A percentile compares a stretch with the other conserved stretches of the same genome.
These are phyloP conservation scores for Taphrina wiesneri DNA, from an alignment of 1,139 yeast genomes.

Conservation along the genomic window DNA sequence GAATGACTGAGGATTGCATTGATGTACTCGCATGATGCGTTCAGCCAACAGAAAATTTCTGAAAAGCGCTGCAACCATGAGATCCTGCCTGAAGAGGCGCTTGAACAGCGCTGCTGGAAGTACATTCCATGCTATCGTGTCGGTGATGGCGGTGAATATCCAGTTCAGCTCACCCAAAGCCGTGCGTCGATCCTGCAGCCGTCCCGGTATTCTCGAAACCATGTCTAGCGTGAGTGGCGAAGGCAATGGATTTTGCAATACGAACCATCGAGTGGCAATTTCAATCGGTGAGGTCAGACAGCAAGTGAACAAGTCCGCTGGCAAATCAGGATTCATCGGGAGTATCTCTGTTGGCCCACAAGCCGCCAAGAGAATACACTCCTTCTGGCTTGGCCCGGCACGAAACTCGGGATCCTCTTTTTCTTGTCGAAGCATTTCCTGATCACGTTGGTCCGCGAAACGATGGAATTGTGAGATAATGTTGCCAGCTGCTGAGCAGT, in stretches of 20 bases:
- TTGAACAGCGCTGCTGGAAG: conserved; percentile 86
- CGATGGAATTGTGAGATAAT: conserved; percentile 85
- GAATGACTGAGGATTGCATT: conserved; percentile 91
- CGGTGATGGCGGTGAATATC: conserved; percentile 98
- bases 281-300: conserved; percentile 95
- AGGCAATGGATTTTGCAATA: conserved; percentile 68
- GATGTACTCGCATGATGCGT: conserved; percentile 88
- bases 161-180: conserved; percentile 95
- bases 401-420: conserved; percentile 41
- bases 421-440: conserved; percentile 62
- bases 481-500: conserved; percentile 93
- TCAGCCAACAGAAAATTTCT: conserved; percentile 89
- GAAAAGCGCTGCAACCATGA: conserved; percentile 94
- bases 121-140: conserved; percentile 96
- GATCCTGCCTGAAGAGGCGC: conserved; percentile 85
- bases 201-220: conserved; percentile 71
- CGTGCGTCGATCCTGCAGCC: conserved; percentile 85
- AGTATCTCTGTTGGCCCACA: conserved; percentile 81
- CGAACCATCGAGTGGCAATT: conserved; percentile 87
- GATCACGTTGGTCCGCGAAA: conserved; percentile 86
- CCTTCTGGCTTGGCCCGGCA: conserved; percentile 65
- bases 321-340: conserved; percentile 92
- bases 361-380: conserved; percentile 92
- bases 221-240: conserved; percentile 45
- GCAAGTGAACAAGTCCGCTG: conserved; percentile 94